A percentile compares a stretch with the other conserved stretches of the same genome.
Evolutionary conservation across 257 asterid species (phyloP).

Genomic region (Solanum virginianum): DNA sequence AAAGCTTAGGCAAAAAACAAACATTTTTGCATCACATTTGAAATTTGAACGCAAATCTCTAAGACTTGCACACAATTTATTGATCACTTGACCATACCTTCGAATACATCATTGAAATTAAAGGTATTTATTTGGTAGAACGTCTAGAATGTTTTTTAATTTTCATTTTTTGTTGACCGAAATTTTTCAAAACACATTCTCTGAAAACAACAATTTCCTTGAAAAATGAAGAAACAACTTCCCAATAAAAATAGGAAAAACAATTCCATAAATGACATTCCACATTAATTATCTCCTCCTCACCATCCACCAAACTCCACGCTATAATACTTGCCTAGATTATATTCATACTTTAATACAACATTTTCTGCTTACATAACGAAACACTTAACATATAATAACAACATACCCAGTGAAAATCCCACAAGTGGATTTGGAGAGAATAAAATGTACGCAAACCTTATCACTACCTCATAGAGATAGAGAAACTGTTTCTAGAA

Average conservation of each 20-base stretch:
- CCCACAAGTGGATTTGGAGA: too few relatives aligned
- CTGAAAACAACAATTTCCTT: not conserved
- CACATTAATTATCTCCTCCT: too few relatives aligned
- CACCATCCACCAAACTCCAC: not conserved
- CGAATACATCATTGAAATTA: rapidly evolving
- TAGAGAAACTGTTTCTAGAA: too few relatives aligned
- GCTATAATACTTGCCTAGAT: not conserved
- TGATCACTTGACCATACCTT: not conserved
- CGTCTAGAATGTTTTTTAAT: not conserved
- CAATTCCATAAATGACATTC: not conserved
- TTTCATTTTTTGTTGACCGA: not conserved
- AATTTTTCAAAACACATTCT: not conserved
- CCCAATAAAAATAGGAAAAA: not conserved
- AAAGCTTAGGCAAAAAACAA: not conserved
- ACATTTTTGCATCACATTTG: not conserved
- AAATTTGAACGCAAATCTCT: not conserved
- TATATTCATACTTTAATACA: not conserved
- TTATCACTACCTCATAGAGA: too few relatives aligned
- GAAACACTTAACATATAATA: not conserved
- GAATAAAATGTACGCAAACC: too few relatives aligned
- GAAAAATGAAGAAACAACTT: not conserved
- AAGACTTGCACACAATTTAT: not conserved
- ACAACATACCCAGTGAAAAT: too few relatives aligned
- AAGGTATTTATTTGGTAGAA: not conserved
- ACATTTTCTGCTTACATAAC: not conserved